Percentiles rank a stretch among this genome's conserved stretches.
Conservation (phyloP, 768 basidiomycete species). For the Tricholoma matsutake region DNA sequence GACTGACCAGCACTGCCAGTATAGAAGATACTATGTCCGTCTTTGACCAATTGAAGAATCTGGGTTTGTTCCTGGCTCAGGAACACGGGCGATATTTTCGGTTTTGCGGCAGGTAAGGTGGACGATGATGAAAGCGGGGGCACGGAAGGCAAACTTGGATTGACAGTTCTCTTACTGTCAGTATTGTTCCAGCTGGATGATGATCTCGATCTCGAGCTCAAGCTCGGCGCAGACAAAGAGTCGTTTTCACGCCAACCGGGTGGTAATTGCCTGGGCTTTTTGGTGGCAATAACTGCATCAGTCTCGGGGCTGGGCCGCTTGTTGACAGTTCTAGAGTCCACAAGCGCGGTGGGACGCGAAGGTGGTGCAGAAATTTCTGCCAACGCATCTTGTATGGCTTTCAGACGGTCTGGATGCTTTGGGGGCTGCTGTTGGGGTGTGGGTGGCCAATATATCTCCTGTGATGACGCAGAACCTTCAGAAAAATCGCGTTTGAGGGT, state of each 20-base stretch:
- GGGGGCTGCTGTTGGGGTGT: constrained; percentile 27
- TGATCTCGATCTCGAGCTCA: constrained; percentile 19
- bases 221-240: constrained; percentile 33
- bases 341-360: constrained; percentile 22
- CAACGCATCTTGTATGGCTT: constrained; percentile 58
- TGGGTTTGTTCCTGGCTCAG: constrained; percentile 86
- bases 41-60: constrained; percentile 75
- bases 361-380: constrained; percentile 20
- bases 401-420: constrained; percentile 41
- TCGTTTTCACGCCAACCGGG: constrained; percentile 41
- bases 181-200: constrained; percentile 10
- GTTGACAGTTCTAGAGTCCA: constrained; percentile 29
- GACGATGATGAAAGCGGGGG: constrained; percentile 15
- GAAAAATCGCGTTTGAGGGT: constrained; percentile 66
- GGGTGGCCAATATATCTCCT: constrained; percentile 41
- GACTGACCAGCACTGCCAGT: constrained; percentile 89
- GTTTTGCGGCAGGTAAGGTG: constrained; percentile 11
- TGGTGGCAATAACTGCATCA: constrained; percentile 29
- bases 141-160: constrained; percentile 4
- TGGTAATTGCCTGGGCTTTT: constrained; percentile 59
- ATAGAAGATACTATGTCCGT: constrained; percentile 82
- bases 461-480: constrained; percentile 30
- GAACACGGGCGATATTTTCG: constrained; percentile 43
- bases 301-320: constrained; percentile 35
- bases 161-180: constrained; percentile 3